phyloP scores from a whole-genome alignment of 257 asterid genomes.

The Solanum clarkiae region DNA sequence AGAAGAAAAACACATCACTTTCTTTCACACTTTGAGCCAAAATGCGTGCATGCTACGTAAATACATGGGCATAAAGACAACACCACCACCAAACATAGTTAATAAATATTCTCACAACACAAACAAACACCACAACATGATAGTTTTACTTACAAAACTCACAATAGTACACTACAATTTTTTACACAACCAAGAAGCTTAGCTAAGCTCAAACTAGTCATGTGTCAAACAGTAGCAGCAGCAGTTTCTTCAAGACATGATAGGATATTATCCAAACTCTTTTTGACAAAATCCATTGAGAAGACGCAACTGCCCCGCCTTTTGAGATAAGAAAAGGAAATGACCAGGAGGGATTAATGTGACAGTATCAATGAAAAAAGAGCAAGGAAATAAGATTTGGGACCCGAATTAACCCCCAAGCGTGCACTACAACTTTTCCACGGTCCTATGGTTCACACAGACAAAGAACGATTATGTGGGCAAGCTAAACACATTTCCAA shows the following conservation, averaged over 20 bases:
- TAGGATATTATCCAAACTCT: not conserved
- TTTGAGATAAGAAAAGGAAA: constrained; percentile 4
- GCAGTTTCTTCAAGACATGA: not conserved
- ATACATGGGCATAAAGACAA: constrained; percentile 17
- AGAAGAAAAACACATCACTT: constrained; percentile 3
- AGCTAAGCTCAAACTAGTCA: not conserved
- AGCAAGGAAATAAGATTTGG: constrained; percentile 17
- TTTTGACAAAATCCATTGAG: not conserved
- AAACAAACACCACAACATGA: not conserved
- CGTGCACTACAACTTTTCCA: constrained; percentile 15
- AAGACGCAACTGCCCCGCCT: not conserved
- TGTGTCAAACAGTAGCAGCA: not conserved
- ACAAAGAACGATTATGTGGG: not conserved
- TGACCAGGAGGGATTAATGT: constrained; percentile 8
- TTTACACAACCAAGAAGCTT: not conserved
- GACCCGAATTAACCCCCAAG: constrained; percentile 22
- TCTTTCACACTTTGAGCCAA: constrained; percentile 1
- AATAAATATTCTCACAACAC: not conserved
- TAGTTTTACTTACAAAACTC: not conserved
- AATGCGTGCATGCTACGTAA: constrained; percentile 30
- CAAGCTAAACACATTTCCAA: not conserved
- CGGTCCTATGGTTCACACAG: constrained; percentile 19
- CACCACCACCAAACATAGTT: not conserved
- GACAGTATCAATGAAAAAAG: constrained; percentile 2
- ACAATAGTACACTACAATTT: not conserved